Evolutionary conservation across 129 eudicot species (phyloP), one percentile per base, ranked within the genome.

Genomic region (Calendula officinalis): DNA sequence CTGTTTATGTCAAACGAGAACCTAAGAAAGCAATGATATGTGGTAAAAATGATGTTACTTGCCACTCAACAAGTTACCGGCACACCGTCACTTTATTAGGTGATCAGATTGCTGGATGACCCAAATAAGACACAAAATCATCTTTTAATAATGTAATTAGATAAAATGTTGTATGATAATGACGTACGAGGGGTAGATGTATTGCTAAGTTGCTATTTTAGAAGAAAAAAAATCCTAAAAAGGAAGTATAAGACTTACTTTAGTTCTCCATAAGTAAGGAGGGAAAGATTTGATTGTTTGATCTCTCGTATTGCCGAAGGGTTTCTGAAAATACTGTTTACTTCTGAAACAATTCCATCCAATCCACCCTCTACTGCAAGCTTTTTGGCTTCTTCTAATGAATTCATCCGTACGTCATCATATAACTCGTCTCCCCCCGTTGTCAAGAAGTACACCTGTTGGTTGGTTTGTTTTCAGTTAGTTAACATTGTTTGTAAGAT

Each of bases 341-440:
- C 98, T 72, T 91, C 96, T 0, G 95, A 80, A 37, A 91, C 98
- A 67, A 91, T 81, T 66, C 98, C 96, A 12, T 91, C 86, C 71
- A 91, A 69, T 47, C 83, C 88, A 36, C 98, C 95, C 43, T 75
- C 81, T 33, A 83, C 49, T 14, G 88, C 81, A 8, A 87, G 47
- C 71, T 87, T 91, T 14, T 78, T 68, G 17, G 94, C 98, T 70
- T 82, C 94, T 64, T 91, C 96, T 67, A 91, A 55, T 0, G 90
- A 82, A 50, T 91, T 91, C 77, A 88, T 75, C 64, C 98, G 73
- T 42, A 76, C 96, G 30, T 91, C 98, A 48, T 76, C 61, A 60
- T 47, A 91, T 7, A 77, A 9, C 80, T 84, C 87, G 2, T 53
- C 87, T 17, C 95, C 95, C 43, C 94, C 97, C 43, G 84, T 80